phyloP scores from a whole-genome alignment of 2,329 filamentous ascomycete species.

The Diaporthe ampelina region DNA sequence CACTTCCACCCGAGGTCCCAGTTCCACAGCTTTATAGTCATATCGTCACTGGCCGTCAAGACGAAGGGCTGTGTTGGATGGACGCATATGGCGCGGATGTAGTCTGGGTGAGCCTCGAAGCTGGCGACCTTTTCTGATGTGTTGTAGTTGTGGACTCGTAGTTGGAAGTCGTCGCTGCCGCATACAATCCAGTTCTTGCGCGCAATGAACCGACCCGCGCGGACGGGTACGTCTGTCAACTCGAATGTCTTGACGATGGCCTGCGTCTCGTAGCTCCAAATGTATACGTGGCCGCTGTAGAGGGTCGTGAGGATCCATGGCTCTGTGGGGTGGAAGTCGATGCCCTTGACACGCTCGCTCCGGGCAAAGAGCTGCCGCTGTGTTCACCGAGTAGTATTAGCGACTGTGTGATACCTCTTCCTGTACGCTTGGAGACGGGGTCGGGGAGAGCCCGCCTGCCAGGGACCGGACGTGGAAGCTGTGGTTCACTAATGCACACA shows the following conservation, averaged over 20 bases:
- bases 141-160: constrained; percentile 98
- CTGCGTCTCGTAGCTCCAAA: constrained; percentile 98
- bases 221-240: constrained; percentile 96
- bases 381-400: constrained; percentile 55
- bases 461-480: background rate
- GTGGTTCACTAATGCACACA: background rate
- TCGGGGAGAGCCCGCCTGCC: background rate
- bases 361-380: constrained; percentile 88
- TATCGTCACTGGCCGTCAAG: constrained; percentile 95
- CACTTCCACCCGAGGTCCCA: constrained; percentile 99
- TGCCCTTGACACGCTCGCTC: constrained; percentile 95
- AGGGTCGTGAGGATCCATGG: constrained; percentile 43
- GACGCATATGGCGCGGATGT: constrained; percentile 95
- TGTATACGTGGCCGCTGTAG: constrained; percentile 89
- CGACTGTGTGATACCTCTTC: background rate
- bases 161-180: constrained; percentile 91
- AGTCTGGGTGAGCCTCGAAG: constrained; percentile 98
- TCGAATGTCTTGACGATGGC: constrained; percentile 99
- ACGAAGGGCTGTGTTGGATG: constrained; percentile 97
- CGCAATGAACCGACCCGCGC: constrained; percentile 95
- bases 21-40: constrained; percentile 99
- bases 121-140: constrained; percentile 98
- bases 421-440: background rate
- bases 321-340: constrained; percentile 96
- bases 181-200: constrained; percentile 99